Evolutionary conservation across 192 early-diverging fungal species (phyloP).

Genomic region (Powellomyces hirtus): DNA sequence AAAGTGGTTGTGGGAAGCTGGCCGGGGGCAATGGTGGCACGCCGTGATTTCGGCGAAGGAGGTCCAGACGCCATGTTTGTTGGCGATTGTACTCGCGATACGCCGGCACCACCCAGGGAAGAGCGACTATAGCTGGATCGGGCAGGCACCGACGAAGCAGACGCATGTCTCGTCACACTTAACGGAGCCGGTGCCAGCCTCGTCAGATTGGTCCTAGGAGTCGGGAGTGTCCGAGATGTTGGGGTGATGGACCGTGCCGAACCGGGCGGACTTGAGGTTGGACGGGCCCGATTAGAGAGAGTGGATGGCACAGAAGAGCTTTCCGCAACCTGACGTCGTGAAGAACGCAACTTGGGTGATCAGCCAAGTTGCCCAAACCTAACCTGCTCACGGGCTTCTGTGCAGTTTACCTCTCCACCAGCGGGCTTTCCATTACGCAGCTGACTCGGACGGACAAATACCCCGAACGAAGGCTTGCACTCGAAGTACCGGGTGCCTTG

Average conservation of each 20-base stretch:
- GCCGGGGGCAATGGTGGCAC: background rate
- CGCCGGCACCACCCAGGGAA: background rate
- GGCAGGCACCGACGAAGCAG: background rate
- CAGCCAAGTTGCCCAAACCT: too few species aligned
- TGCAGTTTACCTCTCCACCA: background rate
- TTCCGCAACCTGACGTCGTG: too few species aligned
- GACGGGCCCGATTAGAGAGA: background rate
- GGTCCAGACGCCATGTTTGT: background rate
- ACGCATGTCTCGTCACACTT: too few species aligned
- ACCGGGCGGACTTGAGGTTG: background rate
- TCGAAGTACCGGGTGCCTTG: constrained; percentile 47
- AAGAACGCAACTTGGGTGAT: too few species aligned
- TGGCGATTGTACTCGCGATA: background rate
- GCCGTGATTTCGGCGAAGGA: background rate
- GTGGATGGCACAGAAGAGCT: too few species aligned
- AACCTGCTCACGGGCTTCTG: background rate
- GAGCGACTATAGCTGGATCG: background rate
- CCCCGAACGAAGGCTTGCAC: constrained; percentile 24
- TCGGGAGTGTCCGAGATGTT: background rate
- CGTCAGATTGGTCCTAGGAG: too few species aligned
- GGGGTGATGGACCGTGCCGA: background rate
- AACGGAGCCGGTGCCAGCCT: too few species aligned
- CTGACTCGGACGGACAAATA: constrained; percentile 43
- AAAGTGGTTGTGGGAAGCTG: too few species aligned
- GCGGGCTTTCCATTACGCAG: background rate